These are phyloP conservation scores for Paramarasmius palmivorus DNA, from an alignment of 1,284 basidiomycete genomes.

Conservation along the genomic window DNA sequence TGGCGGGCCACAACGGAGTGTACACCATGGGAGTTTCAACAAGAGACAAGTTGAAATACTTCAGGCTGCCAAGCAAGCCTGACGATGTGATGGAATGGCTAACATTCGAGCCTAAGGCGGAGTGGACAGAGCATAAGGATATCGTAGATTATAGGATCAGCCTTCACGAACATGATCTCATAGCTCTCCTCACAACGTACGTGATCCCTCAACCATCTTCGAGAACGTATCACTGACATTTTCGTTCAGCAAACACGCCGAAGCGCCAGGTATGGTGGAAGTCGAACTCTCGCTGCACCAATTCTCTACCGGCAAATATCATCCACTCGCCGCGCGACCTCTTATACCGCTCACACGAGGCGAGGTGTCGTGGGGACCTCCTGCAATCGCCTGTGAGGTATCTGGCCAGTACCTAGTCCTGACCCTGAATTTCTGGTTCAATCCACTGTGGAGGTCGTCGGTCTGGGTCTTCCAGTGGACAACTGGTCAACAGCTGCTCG, in stretches of 20 bases:
- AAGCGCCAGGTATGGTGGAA: not conserved
- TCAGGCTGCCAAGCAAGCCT: slow-evolving; percentile 27
- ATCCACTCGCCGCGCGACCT: slow-evolving; percentile 39
- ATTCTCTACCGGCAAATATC: slow-evolving; percentile 40
- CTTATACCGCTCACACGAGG: slow-evolving; percentile 28
- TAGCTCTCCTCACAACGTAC: slow-evolving; percentile 39
- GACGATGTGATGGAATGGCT: slow-evolving; percentile 31
- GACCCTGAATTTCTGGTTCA: slow-evolving; percentile 32
- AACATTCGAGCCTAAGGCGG: slow-evolving; percentile 27
- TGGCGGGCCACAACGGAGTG: slow-evolving; percentile 40
- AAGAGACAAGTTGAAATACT: slow-evolving; percentile 26
- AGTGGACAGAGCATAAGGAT: not conserved
- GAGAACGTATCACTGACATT: not conserved
- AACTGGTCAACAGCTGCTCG: slow-evolving; percentile 34
- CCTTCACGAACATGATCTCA: slow-evolving; percentile 47
- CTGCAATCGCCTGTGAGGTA: slow-evolving; percentile 46
- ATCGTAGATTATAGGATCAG: slow-evolving; percentile 40
- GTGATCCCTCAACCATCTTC: slow-evolving; percentile 13
- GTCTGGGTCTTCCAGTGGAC: slow-evolving; percentile 46
- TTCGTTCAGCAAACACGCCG: not conserved
- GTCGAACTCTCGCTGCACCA: slow-evolving; percentile 35
- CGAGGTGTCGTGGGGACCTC: slow-evolving; percentile 22
- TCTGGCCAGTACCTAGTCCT: slow-evolving; percentile 47
- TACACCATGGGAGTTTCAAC: slow-evolving; percentile 40
- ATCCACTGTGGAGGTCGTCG: slow-evolving; percentile 23